These are phyloP conservation scores for Lojkania enalia DNA, from an alignment of 2,329 filamentous ascomycete species.

Conservation along the genomic window DNA sequence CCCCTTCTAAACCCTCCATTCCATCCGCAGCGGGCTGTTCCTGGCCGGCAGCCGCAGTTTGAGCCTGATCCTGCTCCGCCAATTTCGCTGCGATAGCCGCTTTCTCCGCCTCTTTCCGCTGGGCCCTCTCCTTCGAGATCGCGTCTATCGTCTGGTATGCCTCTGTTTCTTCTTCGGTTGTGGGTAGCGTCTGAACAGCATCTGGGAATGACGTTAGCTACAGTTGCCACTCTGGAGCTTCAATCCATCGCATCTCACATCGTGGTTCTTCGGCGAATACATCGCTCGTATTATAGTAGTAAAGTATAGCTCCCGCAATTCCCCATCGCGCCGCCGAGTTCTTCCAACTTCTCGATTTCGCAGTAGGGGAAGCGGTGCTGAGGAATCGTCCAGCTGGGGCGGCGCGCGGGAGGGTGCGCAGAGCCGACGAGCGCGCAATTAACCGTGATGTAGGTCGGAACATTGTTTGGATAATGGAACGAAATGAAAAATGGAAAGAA, in stretches of 20 bases:
- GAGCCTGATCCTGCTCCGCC: slow-evolving; percentile 9
- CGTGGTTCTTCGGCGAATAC: slow-evolving; percentile 82
- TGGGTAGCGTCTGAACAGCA: slow-evolving; percentile 34
- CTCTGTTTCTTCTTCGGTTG: slow-evolving; percentile 46
- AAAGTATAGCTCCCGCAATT: slow-evolving; percentile 74
- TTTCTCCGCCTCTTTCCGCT: slow-evolving; percentile 35
- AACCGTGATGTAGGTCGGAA: slow-evolving; percentile 56
- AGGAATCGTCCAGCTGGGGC: slow-evolving; percentile 52
- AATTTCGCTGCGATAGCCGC: slow-evolving; percentile 12
- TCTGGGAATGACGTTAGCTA: slow-evolving; percentile 25
- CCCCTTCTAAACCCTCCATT: slow-evolving; percentile 69
- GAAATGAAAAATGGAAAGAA: slow-evolving; percentile 12
- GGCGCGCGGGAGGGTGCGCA: slow-evolving; percentile 46
- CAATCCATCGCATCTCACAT: slow-evolving; percentile 57
- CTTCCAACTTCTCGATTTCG: slow-evolving; percentile 81
- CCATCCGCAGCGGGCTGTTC: slow-evolving; percentile 37
- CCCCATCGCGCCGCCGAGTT: slow-evolving; percentile 73
- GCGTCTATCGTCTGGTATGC: slow-evolving; percentile 50
- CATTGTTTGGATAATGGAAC: slow-evolving; percentile 44
- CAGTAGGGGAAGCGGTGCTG: slow-evolving; percentile 61
- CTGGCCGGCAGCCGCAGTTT: slow-evolving; percentile 7
- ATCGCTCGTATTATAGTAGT: slow-evolving; percentile 91
- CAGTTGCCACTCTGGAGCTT: slow-evolving; percentile 4
- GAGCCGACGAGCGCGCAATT: slow-evolving; percentile 37
- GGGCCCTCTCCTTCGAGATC: slow-evolving; percentile 47